Conservation (phyloP, 1,284 basidiomycete species). For the Meripilus lineatus region DNA sequence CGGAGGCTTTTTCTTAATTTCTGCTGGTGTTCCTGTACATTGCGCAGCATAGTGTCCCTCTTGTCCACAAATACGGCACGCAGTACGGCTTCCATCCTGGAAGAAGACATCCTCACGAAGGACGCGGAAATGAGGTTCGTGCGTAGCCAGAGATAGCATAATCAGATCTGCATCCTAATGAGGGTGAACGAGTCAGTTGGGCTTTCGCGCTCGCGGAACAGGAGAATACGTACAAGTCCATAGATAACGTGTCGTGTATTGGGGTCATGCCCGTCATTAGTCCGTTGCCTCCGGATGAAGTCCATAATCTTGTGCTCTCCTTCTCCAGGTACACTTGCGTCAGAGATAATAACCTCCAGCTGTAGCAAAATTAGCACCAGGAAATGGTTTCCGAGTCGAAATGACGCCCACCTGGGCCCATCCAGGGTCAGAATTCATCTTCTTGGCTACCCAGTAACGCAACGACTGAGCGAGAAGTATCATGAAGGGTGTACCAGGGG, state of each 20-base stretch:
- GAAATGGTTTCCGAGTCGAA: neutral
- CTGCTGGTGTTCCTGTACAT: slow-evolving; percentile 77
- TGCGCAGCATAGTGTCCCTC: slow-evolving; percentile 92
- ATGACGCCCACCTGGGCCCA: slow-evolving; percentile 77
- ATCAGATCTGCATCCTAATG: slow-evolving; percentile 95
- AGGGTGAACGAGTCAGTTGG: neutral
- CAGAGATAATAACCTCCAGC: slow-evolving; percentile 96
- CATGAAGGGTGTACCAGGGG: slow-evolving; percentile 99
- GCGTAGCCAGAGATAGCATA: slow-evolving; percentile 97
- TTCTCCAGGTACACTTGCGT: slow-evolving; percentile 96
- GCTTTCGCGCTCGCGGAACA: too few species aligned
- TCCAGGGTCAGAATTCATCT: slow-evolving; percentile 92
- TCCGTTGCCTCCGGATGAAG: slow-evolving; percentile 88
- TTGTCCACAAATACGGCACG: slow-evolving; percentile 91
- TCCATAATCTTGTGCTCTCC: slow-evolving; percentile 99
- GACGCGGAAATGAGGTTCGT: slow-evolving; percentile 97
- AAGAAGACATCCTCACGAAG: slow-evolving; percentile 97
- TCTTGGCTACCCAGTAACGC: slow-evolving; percentile 95
- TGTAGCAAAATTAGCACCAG: slow-evolving; percentile 29
- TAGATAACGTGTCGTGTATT: slow-evolving; percentile 98
- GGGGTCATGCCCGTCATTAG: slow-evolving; percentile 85
- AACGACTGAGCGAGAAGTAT: slow-evolving; percentile 83
- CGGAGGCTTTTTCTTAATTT: slow-evolving; percentile 61
- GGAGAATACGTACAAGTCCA: slow-evolving; percentile 74
- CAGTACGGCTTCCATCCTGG: slow-evolving; percentile 69